These are phyloP conservation scores for Teratosphaeria nubilosa DNA, from an alignment of 2,329 filamentous ascomycete species.

Conservation along the genomic window DNA sequence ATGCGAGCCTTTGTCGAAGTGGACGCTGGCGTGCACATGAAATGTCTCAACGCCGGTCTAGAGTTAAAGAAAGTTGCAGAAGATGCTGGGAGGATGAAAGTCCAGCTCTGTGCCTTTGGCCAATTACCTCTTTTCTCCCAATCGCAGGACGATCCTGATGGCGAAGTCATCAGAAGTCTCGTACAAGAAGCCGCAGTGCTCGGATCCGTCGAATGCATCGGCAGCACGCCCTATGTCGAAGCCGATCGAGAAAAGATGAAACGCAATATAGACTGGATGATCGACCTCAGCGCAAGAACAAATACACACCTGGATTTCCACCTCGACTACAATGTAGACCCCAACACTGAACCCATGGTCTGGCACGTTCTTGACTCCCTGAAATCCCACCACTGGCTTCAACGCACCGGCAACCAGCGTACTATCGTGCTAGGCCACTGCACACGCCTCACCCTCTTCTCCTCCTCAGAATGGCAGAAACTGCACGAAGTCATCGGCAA, in stretches of 20 bases:
- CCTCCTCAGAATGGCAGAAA: slow-evolving; percentile 37
- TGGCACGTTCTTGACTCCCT: slow-evolving; percentile 46
- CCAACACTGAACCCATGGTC: slow-evolving; percentile 39
- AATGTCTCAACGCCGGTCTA: slow-evolving; percentile 49
- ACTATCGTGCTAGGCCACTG: slow-evolving; percentile 58
- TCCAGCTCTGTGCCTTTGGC: slow-evolving; percentile 63
- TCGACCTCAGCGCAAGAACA: slow-evolving; percentile 42
- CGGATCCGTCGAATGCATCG: slow-evolving; percentile 47
- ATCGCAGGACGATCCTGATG: slow-evolving; percentile 27
- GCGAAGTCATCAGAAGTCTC: slow-evolving; percentile 39
- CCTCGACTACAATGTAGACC: slow-evolving; percentile 58
- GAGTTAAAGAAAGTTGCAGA: slow-evolving; percentile 40
- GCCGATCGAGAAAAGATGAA: slow-evolving; percentile 36
- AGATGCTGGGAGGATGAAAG: slow-evolving; percentile 43
- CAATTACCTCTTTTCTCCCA: slow-evolving; percentile 58
- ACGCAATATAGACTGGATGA: slow-evolving; percentile 54
- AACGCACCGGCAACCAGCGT: slow-evolving; percentile 27
- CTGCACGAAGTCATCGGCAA: slow-evolving; percentile 40
- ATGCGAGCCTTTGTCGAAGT: slow-evolving; percentile 65
- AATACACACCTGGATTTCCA: slow-evolving; percentile 58
- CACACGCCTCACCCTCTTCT: slow-evolving; percentile 52
- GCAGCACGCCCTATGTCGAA: slow-evolving; percentile 64
- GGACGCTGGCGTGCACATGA: slow-evolving; percentile 50
- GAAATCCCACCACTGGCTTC: slow-evolving; percentile 40
- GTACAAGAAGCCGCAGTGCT: slow-evolving; percentile 37